Evolutionary conservation across 2,329 filamentous ascomycete genomes (phyloP).

Genomic region (Paracamarosporium sp.): DNA sequence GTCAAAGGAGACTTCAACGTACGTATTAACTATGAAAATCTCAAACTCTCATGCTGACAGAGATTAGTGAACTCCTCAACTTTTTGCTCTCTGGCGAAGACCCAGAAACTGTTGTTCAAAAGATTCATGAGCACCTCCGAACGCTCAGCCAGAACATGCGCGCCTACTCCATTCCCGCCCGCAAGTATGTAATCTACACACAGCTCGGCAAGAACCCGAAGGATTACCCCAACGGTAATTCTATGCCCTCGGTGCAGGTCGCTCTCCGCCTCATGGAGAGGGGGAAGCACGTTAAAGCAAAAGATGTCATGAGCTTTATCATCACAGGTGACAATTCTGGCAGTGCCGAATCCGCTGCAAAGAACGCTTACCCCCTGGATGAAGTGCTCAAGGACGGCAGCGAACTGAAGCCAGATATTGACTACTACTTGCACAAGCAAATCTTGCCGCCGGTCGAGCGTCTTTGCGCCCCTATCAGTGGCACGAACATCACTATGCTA

Average conservation of each 20-base stretch:
- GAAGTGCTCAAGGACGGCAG: conserved; percentile 82
- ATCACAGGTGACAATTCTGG: conserved; percentile 77
- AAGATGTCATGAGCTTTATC: conserved; percentile 96
- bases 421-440: conserved; percentile 98
- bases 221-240: conserved; percentile 92
- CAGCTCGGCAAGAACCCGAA: conserved; percentile 93
- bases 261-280: conserved; percentile 85
- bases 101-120: conserved; percentile 82
- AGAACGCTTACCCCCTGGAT: conserved; percentile 85
- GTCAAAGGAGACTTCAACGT: conserved; percentile 89
- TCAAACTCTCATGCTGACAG: conserved; percentile 12
- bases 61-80: conserved; percentile 75
- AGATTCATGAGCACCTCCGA: conserved; percentile 91
- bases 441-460: conserved; percentile 98
- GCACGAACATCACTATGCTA: conserved; percentile 87
- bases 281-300: conserved; percentile 87
- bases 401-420: conserved; percentile 84
- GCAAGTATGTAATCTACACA: conserved; percentile 97
- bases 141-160: conserved; percentile 89
- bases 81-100: conserved; percentile 95
- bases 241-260: conserved; percentile 97
- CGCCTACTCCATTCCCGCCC: conserved; percentile 72
- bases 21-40: conserved; percentile 26
- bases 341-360: conserved; percentile 72
- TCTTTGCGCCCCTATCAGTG: conserved; percentile 92